These are phyloP conservation scores for Barnettozyma siamensis DNA, from an alignment of 805 yeast species.

Conservation along the genomic window DNA sequence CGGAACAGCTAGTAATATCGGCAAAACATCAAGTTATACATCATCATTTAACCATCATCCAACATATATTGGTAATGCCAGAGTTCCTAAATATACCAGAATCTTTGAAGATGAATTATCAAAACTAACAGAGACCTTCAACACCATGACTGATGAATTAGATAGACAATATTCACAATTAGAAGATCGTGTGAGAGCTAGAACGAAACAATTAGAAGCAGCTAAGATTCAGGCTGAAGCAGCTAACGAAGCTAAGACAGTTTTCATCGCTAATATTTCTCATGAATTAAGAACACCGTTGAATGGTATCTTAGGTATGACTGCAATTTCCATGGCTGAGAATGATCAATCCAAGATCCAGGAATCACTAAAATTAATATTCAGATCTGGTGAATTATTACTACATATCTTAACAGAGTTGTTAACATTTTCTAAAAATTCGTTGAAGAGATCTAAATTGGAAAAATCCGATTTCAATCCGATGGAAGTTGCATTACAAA, in stretches of 20 bases:
- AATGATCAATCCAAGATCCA: conserved; percentile 60
- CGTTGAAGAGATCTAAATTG: conserved; percentile 72
- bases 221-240: conserved; percentile 87
- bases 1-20: not conserved
- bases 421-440: conserved; percentile 88
- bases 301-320: conserved; percentile 94
- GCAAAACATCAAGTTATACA: not conserved
- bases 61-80: conserved; percentile 32
- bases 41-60: conserved; percentile 16
- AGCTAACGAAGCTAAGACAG: conserved; percentile 95
- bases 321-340: conserved; percentile 90
- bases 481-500: conserved; percentile 76
- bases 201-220: conserved; percentile 84
- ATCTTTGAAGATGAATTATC: conserved; percentile 78
- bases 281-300: conserved; percentile 94
- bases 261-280: conserved; percentile 85
- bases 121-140: conserved; percentile 83
- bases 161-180: conserved; percentile 77
- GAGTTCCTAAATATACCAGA: conserved; percentile 43
- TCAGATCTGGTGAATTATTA: conserved; percentile 85
- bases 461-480: conserved; percentile 80
- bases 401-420: conserved; percentile 87
- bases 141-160: conserved; percentile 84
- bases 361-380: conserved; percentile 73
- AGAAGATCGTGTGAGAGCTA: conserved; percentile 80